Base-by-base conservation (phyloP, 371 early-diverging fungal species). In the Apophysomyces trapeziformis region DNA sequence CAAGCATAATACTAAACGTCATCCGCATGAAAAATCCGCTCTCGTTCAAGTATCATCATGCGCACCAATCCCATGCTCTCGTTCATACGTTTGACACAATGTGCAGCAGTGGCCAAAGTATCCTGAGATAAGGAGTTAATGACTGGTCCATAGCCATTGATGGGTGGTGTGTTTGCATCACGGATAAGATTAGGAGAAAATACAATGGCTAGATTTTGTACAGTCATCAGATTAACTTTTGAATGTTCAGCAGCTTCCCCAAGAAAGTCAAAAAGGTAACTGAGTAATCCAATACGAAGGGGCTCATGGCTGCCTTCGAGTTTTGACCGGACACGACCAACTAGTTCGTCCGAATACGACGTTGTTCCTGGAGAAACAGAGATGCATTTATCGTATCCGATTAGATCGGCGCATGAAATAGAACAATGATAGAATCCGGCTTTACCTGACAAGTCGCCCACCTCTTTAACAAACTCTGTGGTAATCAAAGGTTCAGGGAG, bases 151-250 rank as follows among this genome's bases (percentile, higher is more conserved):
- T 50, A 50, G 9, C 54, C 54, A 50, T 9, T 50, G 21, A 21
- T 26, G 7, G 65, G n/a, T 37, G 64, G 61, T 6, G 35, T 45
- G 38, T 54, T n/a, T 4, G 78, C 86, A n/a, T 90, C 86, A 35
- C 89, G 78, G 13, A 94, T 85, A 67, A 97, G 78, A 64, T 94
- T 96, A 7, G 96, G 96, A 7, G 94, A 79, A 83, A 92, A 92
- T 5, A 97, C 95, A 35, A 95, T 85, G 0, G 95, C 91, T 67
- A 97, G 74, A 70, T 95, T 97, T 60, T 87, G 80, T 1, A 88
- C 68, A 21, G 89, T 91, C 98, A 97, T 97, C 50, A 83, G 77
- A 67, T 93, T 97, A 6, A 68, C 69, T 12, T 76, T 77, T 3
- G 79, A 71, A 67, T 89, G 68, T 5, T 79, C 73, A 26, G 89